Evolutionary conservation across 495 filamentous ascomycete species (phyloP).

Genomic region (Glonium stellatum): DNA sequence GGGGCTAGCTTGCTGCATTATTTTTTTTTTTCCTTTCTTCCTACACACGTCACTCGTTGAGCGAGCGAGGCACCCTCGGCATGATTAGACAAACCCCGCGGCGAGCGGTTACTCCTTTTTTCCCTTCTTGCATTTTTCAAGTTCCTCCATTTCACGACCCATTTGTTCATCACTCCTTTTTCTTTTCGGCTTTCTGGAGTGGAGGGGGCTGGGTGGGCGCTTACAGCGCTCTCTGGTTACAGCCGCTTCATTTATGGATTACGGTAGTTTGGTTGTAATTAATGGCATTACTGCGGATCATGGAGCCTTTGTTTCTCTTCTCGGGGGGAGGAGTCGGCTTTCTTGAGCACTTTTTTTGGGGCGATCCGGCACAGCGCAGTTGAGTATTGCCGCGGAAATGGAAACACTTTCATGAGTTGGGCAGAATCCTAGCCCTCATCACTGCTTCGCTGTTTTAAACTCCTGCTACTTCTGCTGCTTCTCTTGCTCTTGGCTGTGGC

Average conservation of each 20-base stretch:
- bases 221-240: not conserved
- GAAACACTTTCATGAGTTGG: too few species aligned
- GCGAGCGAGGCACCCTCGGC: not conserved
- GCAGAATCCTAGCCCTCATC: too few species aligned
- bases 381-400: too few species aligned
- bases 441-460: too few species aligned
- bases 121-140: not conserved
- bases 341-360: not conserved
- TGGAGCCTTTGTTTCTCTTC: not conserved
- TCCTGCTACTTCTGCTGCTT: too few species aligned
- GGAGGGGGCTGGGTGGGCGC: not conserved
- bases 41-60: not conserved
- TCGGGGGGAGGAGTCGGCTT: not conserved
- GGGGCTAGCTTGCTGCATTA: not conserved
- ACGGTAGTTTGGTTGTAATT: conserved; percentile 5
- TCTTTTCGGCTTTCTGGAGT: not conserved
- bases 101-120: not conserved
- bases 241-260: not conserved
- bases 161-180: not conserved
- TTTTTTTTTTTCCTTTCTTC: conserved; percentile 1
- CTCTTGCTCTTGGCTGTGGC: too few species aligned
- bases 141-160: not conserved
- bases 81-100: not conserved
- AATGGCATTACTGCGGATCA: conserved; percentile 3
- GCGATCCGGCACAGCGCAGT: too few species aligned